Conservation (phyloP, 768 basidiomycete species). For the Rhizopogon salebrosus region DNA sequence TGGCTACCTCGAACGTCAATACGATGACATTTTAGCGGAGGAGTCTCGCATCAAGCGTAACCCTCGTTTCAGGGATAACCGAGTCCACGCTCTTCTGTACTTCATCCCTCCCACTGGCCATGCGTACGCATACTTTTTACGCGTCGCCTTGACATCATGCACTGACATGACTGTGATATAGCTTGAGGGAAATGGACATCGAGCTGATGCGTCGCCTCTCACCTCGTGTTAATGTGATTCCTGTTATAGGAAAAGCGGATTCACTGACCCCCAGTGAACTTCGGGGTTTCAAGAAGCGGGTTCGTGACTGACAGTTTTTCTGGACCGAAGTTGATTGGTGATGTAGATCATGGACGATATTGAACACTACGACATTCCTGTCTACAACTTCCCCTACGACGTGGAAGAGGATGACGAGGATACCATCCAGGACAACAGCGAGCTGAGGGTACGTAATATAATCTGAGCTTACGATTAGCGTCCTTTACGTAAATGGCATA, state of each 20-base stretch:
- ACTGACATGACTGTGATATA: conserved; percentile 19
- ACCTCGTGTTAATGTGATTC: conserved; percentile 97
- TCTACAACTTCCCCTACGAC: conserved; percentile 99
- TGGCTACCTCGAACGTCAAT: conserved; percentile 95
- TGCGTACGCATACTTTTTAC: conserved; percentile 53
- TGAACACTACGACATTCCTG: conserved; percentile 95
- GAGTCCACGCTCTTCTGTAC: conserved; percentile 93
- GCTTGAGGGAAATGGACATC: conserved; percentile 96
- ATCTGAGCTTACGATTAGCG: not conserved
- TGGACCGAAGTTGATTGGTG: conserved; percentile 1
- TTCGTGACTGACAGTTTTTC: conserved; percentile 26
- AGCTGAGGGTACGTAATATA: conserved; percentile 67
- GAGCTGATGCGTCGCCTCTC: conserved; percentile 98
- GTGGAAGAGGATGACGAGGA: conserved; percentile 99
- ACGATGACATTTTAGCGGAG: conserved; percentile 97
- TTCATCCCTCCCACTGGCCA: conserved; percentile 99
- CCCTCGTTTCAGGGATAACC: conserved; percentile 97
- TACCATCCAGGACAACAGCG: conserved; percentile 95
- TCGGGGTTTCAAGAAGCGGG: conserved; percentile 92
- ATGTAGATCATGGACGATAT: conserved; percentile 98
- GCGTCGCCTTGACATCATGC: not conserved
- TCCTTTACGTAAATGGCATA: conserved; percentile 23
- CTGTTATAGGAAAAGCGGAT: conserved; percentile 96
- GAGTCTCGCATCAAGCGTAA: conserved; percentile 99
- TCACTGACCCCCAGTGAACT: conserved; percentile 91